Evolutionary conservation across 345 rosid genomes (phyloP), one percentile per base, ranked within the genome.

Genomic region (Salix koriyanagi): DNA sequence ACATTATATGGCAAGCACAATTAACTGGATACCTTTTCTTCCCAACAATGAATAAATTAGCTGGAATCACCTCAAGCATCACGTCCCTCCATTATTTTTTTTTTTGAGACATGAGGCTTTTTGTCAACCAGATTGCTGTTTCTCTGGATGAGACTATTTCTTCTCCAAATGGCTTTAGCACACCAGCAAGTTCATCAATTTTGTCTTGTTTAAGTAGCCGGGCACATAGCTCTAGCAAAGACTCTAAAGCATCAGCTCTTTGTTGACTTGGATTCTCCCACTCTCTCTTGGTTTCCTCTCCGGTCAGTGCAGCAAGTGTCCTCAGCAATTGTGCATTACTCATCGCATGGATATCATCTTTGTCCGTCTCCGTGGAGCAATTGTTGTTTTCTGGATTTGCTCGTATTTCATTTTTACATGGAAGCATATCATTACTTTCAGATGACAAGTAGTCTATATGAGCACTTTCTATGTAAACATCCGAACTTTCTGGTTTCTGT

Each of bases 71-170:
- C 77, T 68, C 71, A 68, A 70, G 36, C 34, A 76, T 87, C 79
- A 89, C 78, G 83, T 84, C 75, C 85, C 91, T 65, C 82, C 90
- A 64, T 86, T 84, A 70, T 88, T 76, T 69, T 96, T 96, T 16
- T 92, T 91, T n/a, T 87, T 86, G 37, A 76, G 98, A 85, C 88
- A 96, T 80, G 71, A 96, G 97, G 84, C 92, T 90, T 84, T 90
- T 93, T 25, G 97, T 93, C 75, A 96, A 86, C 98, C 95, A 96
- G 72, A 96, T 96, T 30, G 99, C 99, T 25, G 99, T 96, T 82
- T 96, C 99, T 76, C 98, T 92, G 0, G 99, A 94, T 5, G 99
- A 96, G 7, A 92, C 97, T 13, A 82, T 82, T 77, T 96, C 99
- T 79, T 91, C 97, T 4, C 98, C 98, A 56, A 96, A 96, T 36